These are phyloP conservation scores for Globomyces pollinis-pini DNA, from an alignment of 192 early-diverging fungal genomes.

Conservation along the genomic window DNA sequence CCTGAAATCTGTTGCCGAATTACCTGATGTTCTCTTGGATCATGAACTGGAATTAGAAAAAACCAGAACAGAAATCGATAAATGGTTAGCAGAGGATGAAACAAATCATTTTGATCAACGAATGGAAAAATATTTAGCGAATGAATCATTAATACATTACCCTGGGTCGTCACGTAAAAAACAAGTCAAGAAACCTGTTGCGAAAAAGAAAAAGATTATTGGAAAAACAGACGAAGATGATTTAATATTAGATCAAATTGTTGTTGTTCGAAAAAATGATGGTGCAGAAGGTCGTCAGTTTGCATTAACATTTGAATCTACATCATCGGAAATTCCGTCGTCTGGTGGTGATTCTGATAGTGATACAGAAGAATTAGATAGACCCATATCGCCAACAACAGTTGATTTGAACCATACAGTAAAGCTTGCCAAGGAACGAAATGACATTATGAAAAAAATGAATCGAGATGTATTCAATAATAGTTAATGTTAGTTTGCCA, in stretches of 20 bases:
- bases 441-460: slow-evolving; percentile 3
- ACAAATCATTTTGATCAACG: background rate
- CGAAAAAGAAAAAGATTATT: background rate
- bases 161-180: background rate
- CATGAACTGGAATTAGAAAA: background rate
- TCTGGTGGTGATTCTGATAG: background rate
- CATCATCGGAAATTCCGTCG: too few relatives aligned
- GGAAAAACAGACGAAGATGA: background rate
- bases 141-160: slow-evolving; percentile 6
- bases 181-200: background rate
- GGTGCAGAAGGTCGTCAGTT: background rate
- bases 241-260: background rate
- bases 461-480: background rate
- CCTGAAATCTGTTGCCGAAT: too few relatives aligned
- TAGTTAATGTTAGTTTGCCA: too few relatives aligned
- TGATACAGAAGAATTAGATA: background rate
- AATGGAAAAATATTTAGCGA: slow-evolving; percentile 10
- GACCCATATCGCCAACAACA: background rate
- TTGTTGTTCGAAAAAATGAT: background rate
- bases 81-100: slow-evolving; percentile 9
- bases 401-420: slow-evolving; percentile 1
- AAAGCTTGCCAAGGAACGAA: background rate
- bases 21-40: background rate
- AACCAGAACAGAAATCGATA: slow-evolving; percentile 4
- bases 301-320: too few relatives aligned